Percentiles rank a stretch among this genome's conserved stretches.
phyloP scores from a whole-genome alignment of 129 eudicot species.

The Chrysanthemum seticuspe region DNA sequence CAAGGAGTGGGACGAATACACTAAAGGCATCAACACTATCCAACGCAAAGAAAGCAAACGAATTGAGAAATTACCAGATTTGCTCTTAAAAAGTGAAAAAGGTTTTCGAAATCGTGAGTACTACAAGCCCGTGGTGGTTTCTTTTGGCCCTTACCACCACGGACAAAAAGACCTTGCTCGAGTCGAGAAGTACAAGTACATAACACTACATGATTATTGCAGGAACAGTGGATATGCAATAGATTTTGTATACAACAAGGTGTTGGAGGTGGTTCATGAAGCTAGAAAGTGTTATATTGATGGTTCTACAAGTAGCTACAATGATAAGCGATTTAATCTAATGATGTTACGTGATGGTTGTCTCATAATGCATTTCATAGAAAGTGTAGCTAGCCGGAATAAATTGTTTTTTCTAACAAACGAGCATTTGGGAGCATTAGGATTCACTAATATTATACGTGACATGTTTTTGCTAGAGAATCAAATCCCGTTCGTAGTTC shows the following conservation, averaged over 20 bases:
- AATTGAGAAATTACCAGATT: conserved; percentile 30
- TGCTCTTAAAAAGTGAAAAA: conserved; percentile 25
- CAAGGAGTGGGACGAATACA: conserved; percentile 22
- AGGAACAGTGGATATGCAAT: background rate
- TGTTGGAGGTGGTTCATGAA: conserved; percentile 23
- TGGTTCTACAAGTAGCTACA: conserved; percentile 21
- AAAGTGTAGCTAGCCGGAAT: conserved; percentile 3
- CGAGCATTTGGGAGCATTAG: conserved; percentile 36
- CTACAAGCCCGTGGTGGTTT: conserved; percentile 33
- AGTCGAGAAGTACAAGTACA: conserved; percentile 30
- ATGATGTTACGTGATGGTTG: conserved; percentile 44
- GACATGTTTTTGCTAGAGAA: conserved; percentile 47
- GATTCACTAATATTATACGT: conserved; percentile 28
- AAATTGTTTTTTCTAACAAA: conserved; percentile 14
- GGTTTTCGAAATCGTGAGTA: conserved; percentile 13
- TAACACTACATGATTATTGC: conserved; percentile 23
- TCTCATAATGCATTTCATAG: conserved; percentile 32
- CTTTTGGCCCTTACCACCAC: conserved; percentile 43
- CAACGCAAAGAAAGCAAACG: conserved; percentile 20
- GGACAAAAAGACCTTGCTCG: background rate
- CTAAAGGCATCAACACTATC: conserved; percentile 14
- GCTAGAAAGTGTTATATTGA: conserved; percentile 29
- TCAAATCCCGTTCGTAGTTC: conserved; percentile 38
- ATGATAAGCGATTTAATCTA: conserved; percentile 27
- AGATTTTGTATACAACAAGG: conserved; percentile 15